Conservation (phyloP, 192 early-diverging fungal genomes). For the Diversispora eburnea region DNA sequence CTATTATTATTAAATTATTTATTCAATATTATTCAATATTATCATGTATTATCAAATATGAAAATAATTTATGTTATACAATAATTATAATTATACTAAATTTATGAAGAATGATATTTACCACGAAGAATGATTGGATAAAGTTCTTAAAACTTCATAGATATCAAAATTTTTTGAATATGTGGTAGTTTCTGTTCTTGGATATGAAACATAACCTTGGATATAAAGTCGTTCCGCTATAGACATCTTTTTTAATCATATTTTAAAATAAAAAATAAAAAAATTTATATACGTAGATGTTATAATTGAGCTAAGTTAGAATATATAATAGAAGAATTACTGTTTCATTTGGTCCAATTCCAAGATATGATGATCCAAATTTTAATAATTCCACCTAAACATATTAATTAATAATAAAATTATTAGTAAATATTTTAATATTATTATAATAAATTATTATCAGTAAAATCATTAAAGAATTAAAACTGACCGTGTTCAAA, state of each 20-base stretch:
- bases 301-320: too few species aligned
- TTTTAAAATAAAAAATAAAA: neutral
- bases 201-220: conserved; percentile 53
- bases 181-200: conserved; percentile 48
- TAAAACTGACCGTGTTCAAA: neutral
- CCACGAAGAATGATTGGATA: conserved; percentile 40
- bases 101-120: neutral
- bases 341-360: conserved; percentile 46
- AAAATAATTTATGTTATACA: neutral
- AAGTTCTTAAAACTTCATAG: conserved; percentile 34
- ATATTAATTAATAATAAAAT: conserved; percentile 27
- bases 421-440: neutral
- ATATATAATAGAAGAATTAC: conserved; percentile 28
- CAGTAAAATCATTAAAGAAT: neutral
- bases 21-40: neutral
- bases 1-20: conserved; percentile 21
- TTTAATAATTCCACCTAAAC: conserved; percentile 48
- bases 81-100: neutral
- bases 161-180: conserved; percentile 50
- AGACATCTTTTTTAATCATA: conserved; percentile 37
- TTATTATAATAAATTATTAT: neutral
- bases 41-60: too few species aligned
- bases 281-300: neutral
- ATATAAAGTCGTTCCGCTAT: conserved; percentile 48
- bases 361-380: conserved; percentile 44